Evolutionary conservation across 768 basidiomycete species (phyloP), one percentile per base, ranked within the genome.

Genomic region (Candolleomyces efflorescens): DNA sequence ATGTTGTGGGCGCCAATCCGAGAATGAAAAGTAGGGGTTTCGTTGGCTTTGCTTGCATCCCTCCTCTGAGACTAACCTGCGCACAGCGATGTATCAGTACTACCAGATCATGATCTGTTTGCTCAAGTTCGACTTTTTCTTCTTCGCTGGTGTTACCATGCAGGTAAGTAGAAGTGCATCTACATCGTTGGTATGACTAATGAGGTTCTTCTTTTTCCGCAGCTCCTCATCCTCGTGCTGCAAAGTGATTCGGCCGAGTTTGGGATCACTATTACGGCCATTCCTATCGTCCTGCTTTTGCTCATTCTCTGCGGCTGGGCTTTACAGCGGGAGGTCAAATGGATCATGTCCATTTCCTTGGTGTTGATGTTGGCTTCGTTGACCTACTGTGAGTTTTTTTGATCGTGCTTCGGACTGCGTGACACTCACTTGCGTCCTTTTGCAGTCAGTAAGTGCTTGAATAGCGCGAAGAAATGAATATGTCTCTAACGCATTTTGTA

Each of bases 111-210:
- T 92, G 79, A 84, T 94, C 47, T 92, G 90, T 66, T 79, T 94
- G 53, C 82, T 94, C 64, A 94, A 92, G 68, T 92, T 94, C 69
- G 91, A 94, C 70, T 94, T 92, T 71, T 94, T 94, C 75, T 84
- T 82, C 69, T 93, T 94, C 67, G 79, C 81, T 20, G 92, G 87
- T n/a, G 86, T 93, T 23, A 92, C 91, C 2, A 92, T 92, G 82
- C 92, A 94, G 83, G 91, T 83, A 52, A 37, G 64, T 22, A 11
- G 23, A 4, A 20, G 7, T 11, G 47, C 9, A 32, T 26, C 10
- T 23, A 17, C 24, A 27, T 47, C 13, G 37, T 9, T 37, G 17
- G 9, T 24, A 36, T 36, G 23, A 15, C 41, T 52, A 5, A 6
- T 47, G 46, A 39, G 45, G 41, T 56, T 37, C 5, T 39, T 32